phyloP scores from a whole-genome alignment of 2,329 filamentous ascomycete genomes.

The Aspergillus fructus region DNA sequence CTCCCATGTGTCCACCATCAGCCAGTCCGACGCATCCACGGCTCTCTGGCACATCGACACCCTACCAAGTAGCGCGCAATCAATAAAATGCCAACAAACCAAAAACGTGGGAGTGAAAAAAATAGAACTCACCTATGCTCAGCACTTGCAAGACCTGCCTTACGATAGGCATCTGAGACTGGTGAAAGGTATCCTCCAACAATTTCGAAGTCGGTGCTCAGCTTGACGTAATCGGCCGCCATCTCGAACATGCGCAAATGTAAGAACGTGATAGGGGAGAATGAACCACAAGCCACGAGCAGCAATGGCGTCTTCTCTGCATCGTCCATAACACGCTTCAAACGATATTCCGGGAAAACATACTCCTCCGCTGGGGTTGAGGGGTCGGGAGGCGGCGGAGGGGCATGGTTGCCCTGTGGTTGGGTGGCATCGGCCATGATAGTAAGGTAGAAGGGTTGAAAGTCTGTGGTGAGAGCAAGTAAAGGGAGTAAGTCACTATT shows the following conservation, averaged over 20 bases:
- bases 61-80: constrained; percentile 35
- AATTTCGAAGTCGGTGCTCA: constrained; percentile 76
- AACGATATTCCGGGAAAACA: constrained; percentile 44
- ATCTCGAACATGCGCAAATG: constrained; percentile 88
- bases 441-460: constrained; percentile 14
- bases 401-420: constrained; percentile 30
- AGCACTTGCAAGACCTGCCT: constrained; percentile 72
- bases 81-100: background rate
- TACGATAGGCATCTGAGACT: constrained; percentile 75
- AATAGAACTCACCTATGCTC: constrained; percentile 57
- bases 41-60: constrained; percentile 86
- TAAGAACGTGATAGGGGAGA: constrained; percentile 58
- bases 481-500: background rate
- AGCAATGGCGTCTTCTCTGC: constrained; percentile 49
- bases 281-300: constrained; percentile 56
- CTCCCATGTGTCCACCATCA: constrained; percentile 89
- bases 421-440: constrained; percentile 30
- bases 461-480: background rate
- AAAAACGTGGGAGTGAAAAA: background rate
- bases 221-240: constrained; percentile 75
- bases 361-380: constrained; percentile 41
- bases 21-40: constrained; percentile 69
- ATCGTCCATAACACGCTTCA: constrained; percentile 49
- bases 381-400: constrained; percentile 21
- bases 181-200: constrained; percentile 82